Percentiles rank a stretch among this genome's conserved stretches.
Evolutionary conservation across 352 stramenopile species (phyloP).

Genomic region (Globisporangium acanthophoron): DNA sequence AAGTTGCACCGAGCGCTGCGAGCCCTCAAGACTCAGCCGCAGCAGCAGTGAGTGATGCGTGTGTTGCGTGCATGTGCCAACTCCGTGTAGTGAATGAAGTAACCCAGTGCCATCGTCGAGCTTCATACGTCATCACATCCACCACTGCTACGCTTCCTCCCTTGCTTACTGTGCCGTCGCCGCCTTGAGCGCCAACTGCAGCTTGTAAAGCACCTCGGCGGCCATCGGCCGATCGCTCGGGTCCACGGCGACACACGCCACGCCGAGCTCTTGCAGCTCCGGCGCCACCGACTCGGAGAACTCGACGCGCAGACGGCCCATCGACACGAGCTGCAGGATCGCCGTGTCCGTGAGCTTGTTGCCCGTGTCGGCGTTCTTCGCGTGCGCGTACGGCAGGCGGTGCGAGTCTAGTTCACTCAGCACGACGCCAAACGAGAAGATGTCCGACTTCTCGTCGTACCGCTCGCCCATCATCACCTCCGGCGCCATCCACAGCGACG

Average conservation of each 20-base stretch:
- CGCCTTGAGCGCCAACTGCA: constrained; percentile 21
- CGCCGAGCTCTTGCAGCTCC: constrained; percentile 23
- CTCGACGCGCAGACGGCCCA: constrained; percentile 24
- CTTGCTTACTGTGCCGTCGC: not conserved
- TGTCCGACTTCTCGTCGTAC: constrained; percentile 43
- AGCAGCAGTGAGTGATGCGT: too few species aligned
- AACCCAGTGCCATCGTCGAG: too few species aligned
- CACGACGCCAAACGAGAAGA: constrained; percentile 43
- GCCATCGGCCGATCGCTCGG: constrained; percentile 30
- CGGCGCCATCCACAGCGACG: constrained; percentile 38
- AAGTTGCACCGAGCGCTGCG: too few species aligned
- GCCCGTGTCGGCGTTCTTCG: constrained; percentile 17
- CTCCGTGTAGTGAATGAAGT: too few species aligned
- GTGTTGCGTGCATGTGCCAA: too few species aligned
- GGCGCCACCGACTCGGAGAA: constrained; percentile 24
- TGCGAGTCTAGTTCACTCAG: constrained; percentile 40
- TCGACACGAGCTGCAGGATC: constrained; percentile 34
- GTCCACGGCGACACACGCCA: constrained; percentile 33
- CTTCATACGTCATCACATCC: too few species aligned
- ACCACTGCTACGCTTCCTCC: too few species aligned
- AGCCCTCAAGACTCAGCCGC: too few species aligned
- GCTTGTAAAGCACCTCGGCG: constrained; percentile 25
- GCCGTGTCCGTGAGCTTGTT: constrained; percentile 23
- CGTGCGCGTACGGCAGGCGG: constrained; percentile 35
- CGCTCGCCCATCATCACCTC: constrained; percentile 45